Conservation (phyloP, 2,329 filamentous ascomycete genomes). For the Claviceps sp. region DNA sequence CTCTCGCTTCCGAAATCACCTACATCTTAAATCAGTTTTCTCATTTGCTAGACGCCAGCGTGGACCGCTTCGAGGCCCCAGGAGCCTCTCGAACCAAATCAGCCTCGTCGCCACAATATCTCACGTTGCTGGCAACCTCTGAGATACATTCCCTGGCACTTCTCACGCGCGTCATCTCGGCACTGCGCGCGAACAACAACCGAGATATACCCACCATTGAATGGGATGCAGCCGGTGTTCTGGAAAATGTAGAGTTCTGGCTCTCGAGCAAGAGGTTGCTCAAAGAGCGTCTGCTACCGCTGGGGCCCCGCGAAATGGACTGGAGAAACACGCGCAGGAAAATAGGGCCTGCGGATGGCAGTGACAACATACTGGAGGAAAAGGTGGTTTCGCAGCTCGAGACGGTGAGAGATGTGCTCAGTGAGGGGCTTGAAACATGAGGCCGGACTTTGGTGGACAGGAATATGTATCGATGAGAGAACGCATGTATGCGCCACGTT, state of each 20-base stretch:
- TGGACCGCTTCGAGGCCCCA: constrained; percentile 55
- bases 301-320: constrained; percentile 58
- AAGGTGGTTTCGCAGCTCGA: constrained; percentile 60
- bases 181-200: constrained; percentile 50
- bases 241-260: constrained; percentile 77
- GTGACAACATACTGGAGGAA: constrained; percentile 58
- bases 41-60: constrained; percentile 58
- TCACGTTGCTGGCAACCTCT: constrained; percentile 60
- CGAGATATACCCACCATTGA: constrained; percentile 59
- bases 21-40: constrained; percentile 85
- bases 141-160: constrained; percentile 72
- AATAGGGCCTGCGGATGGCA: constrained; percentile 20
- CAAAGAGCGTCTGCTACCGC: constrained; percentile 58
- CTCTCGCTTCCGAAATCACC: constrained; percentile 71
- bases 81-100: constrained; percentile 38
- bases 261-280: constrained; percentile 56
- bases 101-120: constrained; percentile 40
- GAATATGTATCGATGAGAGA: background rate
- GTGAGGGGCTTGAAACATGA: constrained; percentile 33
- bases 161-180: constrained; percentile 57
- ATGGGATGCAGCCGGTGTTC: constrained; percentile 59
- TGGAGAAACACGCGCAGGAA: constrained; percentile 34
- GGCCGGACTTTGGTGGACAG: background rate
- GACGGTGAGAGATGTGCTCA: constrained; percentile 41
- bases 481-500: background rate